Evolutionary conservation across 148 eudicot genomes (phyloP).

Genomic region (Chenopodium formosanum): DNA sequence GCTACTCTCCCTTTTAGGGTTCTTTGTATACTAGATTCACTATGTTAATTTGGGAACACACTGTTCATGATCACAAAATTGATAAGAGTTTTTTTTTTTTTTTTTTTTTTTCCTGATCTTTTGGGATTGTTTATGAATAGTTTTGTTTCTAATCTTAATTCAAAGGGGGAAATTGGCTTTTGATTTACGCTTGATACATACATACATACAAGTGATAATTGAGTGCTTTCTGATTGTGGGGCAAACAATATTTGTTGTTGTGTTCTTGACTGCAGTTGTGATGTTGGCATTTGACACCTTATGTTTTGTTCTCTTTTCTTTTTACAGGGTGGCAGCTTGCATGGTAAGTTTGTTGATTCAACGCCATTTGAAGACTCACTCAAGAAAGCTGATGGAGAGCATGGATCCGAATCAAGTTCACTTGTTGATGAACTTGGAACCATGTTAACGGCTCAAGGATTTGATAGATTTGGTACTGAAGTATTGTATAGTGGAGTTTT

Average conservation of each 20-base stretch:
- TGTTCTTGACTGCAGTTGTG: not conserved
- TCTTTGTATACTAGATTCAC: not conserved
- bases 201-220: not conserved
- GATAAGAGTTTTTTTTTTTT: not conserved
- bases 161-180: not conserved
- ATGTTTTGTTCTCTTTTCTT: slow-evolving; percentile 11
- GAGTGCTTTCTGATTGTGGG: not conserved
- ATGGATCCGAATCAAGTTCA: slow-evolving; percentile 41
- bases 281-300: not conserved
- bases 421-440: slow-evolving; percentile 83
- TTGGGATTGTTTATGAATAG: not conserved
- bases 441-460: slow-evolving; percentile 57
- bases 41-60: not conserved
- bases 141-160: not conserved
- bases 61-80: not conserved
- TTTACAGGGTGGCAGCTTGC: slow-evolving; percentile 73
- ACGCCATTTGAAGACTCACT: slow-evolving; percentile 62
- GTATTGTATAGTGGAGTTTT: slow-evolving; percentile 85
- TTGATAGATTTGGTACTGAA: slow-evolving; percentile 72
- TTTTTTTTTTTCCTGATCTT: not conserved
- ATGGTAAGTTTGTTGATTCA: slow-evolving; percentile 79
- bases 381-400: slow-evolving; percentile 38
- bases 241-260: not conserved
- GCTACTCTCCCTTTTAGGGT: not conserved
- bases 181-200: not conserved